These are phyloP conservation scores for Zygosaccharomyces pseudorouxii DNA, from an alignment of 805 yeast genomes.

Conservation along the genomic window DNA sequence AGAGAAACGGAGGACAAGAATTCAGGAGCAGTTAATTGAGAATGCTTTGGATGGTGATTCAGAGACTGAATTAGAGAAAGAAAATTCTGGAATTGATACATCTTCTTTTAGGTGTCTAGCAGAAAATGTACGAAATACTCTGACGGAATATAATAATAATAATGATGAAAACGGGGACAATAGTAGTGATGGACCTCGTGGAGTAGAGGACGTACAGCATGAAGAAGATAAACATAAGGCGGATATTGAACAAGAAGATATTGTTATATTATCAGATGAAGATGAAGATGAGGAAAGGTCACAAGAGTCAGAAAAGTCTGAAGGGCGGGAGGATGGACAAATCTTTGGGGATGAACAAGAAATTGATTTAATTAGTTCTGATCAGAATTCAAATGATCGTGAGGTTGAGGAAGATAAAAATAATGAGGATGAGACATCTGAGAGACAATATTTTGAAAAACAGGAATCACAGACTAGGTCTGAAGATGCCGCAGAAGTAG, in stretches of 20 bases:
- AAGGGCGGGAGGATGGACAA: neutral
- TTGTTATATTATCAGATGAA: slow-evolving; percentile 1
- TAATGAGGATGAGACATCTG: neutral
- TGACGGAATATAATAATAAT: slow-evolving; percentile 11
- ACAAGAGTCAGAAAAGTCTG: neutral
- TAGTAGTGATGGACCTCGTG: neutral
- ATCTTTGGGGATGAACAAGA: neutral
- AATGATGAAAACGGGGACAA: slow-evolving; percentile 1
- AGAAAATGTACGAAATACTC: slow-evolving; percentile 17
- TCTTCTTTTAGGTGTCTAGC: slow-evolving; percentile 20
- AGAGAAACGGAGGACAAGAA: slow-evolving; percentile 4
- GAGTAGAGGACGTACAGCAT: neutral
- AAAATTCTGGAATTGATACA: slow-evolving; percentile 20
- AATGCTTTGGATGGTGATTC: slow-evolving; percentile 4
- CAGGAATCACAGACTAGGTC: neutral
- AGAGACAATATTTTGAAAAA: neutral
- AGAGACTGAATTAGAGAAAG: slow-evolving; percentile 1
- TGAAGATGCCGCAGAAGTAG: neutral
- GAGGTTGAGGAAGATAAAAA: neutral
- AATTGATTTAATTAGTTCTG: slow-evolving; percentile 1
- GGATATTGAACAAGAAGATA: neutral
- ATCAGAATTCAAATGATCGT: neutral
- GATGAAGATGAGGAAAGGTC: neutral
- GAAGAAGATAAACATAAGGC: neutral
- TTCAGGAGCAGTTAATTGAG: slow-evolving; percentile 9